phyloP scores from a whole-genome alignment of 768 basidiomycete species.

The Pleurotus ostreatus region DNA sequence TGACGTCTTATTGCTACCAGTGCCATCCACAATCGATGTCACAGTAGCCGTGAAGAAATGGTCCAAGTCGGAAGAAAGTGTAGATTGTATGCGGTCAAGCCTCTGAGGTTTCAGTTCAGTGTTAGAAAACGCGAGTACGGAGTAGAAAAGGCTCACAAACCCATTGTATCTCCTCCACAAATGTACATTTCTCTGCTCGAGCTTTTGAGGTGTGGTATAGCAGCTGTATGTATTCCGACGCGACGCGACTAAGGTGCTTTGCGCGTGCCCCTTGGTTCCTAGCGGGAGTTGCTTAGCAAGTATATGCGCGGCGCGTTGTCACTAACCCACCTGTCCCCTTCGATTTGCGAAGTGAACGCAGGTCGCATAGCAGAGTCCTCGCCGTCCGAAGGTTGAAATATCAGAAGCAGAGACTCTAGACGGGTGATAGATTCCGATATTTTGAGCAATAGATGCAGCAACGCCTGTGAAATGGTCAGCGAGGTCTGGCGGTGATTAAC shows the following conservation, averaged over 20 bases:
- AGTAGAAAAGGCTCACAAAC: slow-evolving; percentile 42
- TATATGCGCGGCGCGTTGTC: too few species aligned
- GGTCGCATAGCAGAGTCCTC: slow-evolving; percentile 15
- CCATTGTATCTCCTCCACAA: slow-evolving; percentile 82
- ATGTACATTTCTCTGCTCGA: slow-evolving; percentile 66
- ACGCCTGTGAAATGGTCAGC: slow-evolving; percentile 42
- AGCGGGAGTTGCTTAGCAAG: not conserved
- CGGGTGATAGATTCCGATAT: slow-evolving; percentile 89
- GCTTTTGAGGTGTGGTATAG: slow-evolving; percentile 89
- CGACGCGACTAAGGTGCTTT: slow-evolving; percentile 81
- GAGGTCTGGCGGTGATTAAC: not conserved
- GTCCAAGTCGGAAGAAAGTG: slow-evolving; percentile 83
- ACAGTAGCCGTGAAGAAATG: slow-evolving; percentile 71
- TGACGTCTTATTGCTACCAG: slow-evolving; percentile 41
- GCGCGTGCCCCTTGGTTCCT: slow-evolving; percentile 63
- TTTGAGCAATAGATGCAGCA: slow-evolving; percentile 84
- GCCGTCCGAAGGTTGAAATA: slow-evolving; percentile 49
- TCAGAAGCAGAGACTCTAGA: slow-evolving; percentile 80
- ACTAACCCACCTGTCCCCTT: slow-evolving; percentile 25
- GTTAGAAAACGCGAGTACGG: not conserved
- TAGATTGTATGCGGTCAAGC: slow-evolving; percentile 78
- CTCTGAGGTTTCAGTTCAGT: slow-evolving; percentile 38
- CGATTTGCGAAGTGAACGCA: not conserved
- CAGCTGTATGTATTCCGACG: slow-evolving; percentile 88
- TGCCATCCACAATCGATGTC: slow-evolving; percentile 42